Base-by-base conservation (phyloP, 805 yeast genomes). In the Suhomyces pyralidae region DNA sequence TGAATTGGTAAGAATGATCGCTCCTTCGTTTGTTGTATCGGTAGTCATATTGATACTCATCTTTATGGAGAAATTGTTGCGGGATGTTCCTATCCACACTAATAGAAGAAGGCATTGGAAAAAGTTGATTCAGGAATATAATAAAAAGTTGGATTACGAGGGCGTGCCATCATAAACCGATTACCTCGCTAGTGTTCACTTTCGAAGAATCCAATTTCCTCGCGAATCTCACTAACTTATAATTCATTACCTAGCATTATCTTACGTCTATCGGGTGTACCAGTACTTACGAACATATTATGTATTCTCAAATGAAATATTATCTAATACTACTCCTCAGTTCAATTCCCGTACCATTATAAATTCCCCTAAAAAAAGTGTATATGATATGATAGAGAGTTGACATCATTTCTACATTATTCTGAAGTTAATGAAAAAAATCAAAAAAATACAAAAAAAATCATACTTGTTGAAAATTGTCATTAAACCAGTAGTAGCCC, bases 81-180 rank as follows among this genome's bases (percentile, higher is more conserved):
- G 85, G 56, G 68, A 72, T 36, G 79, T 83, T 7, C 96, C 97
- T 1, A 79, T 91, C 19, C 89, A 84, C 58, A 81, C 81, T 51
- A 87, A 86, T 62, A 77, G 88, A 58, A 84, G 80, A 54, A 77
- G 83, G 54, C 84, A 72, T 51, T 76, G 80, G 80, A 74, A 93
- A 85, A 81, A 79, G 59, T 78, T 76, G 49, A 63, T 85, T 7
- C 67, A 80, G 34, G 81, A 81, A 48, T 81, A 82, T 57, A 78
- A 78, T 53, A 74, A 84, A 30, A 81, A 82, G 56, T 70, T 82
- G 47, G 94, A 88, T 53, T 84, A 81, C 58, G 97, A 92, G 66
- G 97, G 97, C 4, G 93, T 90, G 7, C 97, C 97, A 20, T 20
- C 22, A 3, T 20, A 20, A 20, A 20, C 22, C 22, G 4, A 20